A percentile compares a stretch with the other conserved stretches of the same genome.
These are phyloP conservation scores for Phyllosticta citriasiana DNA, from an alignment of 2,329 filamentous ascomycete species.

Conservation along the genomic window DNA sequence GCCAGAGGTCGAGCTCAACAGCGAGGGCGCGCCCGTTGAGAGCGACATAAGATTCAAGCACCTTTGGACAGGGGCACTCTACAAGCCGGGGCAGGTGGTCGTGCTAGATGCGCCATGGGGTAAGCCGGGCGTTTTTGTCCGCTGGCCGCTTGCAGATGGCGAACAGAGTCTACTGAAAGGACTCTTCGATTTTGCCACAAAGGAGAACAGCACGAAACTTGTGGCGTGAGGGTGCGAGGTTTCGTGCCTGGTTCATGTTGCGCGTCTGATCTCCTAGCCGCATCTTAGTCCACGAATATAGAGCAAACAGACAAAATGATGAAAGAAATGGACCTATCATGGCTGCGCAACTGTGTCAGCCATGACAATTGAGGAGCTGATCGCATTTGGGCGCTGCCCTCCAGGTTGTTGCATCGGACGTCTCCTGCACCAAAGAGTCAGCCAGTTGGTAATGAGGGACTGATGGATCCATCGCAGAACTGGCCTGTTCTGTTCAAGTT, in stretches of 20 bases:
- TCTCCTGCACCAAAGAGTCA: too few species aligned
- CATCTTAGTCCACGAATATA: background rate
- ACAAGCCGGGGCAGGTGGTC: conserved; percentile 16
- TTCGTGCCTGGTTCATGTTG: background rate
- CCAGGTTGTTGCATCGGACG: too few species aligned
- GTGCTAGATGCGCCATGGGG: conserved; percentile 19
- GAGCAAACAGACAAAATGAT: too few species aligned
- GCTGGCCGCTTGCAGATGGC: conserved; percentile 14
- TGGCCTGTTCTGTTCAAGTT: too few species aligned
- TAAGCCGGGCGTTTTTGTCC: conserved; percentile 19
- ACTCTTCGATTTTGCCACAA: conserved; percentile 19
- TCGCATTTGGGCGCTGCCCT: too few species aligned
- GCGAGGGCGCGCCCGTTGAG: conserved; percentile 3
- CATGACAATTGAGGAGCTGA: too few species aligned
- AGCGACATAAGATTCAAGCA: conserved; percentile 14
- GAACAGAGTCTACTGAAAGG: conserved; percentile 15
- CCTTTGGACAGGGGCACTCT: conserved; percentile 17
- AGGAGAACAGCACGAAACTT: conserved; percentile 15
- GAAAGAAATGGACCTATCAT: too few species aligned
- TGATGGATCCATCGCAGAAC: too few species aligned
- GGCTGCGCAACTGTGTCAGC: too few species aligned
- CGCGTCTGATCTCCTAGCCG: background rate
- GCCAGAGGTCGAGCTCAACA: conserved; percentile 12
- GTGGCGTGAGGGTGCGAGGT: background rate
- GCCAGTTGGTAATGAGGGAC: too few species aligned